A percentile compares a stretch with the other conserved stretches of the same genome.
Evolutionary conservation across 441 rosid genomes (phyloP).

Genomic region (Daphne laureola): DNA sequence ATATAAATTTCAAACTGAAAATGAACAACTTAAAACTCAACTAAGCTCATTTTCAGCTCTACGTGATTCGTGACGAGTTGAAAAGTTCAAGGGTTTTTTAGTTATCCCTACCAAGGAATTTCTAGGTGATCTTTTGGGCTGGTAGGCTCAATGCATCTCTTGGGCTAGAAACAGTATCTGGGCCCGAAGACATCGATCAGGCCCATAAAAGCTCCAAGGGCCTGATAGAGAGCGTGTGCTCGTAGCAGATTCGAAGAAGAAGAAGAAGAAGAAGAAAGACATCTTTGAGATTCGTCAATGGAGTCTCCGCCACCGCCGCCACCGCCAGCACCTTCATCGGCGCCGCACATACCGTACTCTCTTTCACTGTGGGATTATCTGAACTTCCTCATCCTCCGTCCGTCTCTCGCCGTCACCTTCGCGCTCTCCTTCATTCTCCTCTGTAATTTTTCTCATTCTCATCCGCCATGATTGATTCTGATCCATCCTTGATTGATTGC

Average conservation of each 20-base stretch:
- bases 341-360: not conserved
- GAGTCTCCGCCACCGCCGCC: conserved; percentile 14
- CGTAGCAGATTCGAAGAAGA: too few relatives aligned
- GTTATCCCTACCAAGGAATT: too few relatives aligned
- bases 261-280: too few relatives aligned
- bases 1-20: too few relatives aligned
- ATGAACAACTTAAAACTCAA: too few relatives aligned
- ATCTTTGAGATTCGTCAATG: conserved; percentile 15
- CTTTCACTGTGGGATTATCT: conserved; percentile 25
- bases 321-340: conserved; percentile 15
- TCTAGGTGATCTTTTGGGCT: not conserved
- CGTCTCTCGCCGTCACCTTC: conserved; percentile 49
- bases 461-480: not conserved
- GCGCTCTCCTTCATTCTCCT: conserved; percentile 44
- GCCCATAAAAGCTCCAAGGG: too few relatives aligned
- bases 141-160: not conserved
- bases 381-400: conserved; percentile 42
- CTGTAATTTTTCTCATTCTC: conserved; percentile 26
- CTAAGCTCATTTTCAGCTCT: too few relatives aligned
- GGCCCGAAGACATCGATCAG: too few relatives aligned
- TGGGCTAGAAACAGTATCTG: too few relatives aligned
- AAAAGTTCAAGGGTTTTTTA: too few relatives aligned
- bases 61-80: too few relatives aligned
- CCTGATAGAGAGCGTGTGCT: too few relatives aligned
- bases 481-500: not conserved